These are phyloP conservation scores for Trichoderma sp. DNA, from an alignment of 2,329 filamentous ascomycete genomes.

Conservation along the genomic window DNA sequence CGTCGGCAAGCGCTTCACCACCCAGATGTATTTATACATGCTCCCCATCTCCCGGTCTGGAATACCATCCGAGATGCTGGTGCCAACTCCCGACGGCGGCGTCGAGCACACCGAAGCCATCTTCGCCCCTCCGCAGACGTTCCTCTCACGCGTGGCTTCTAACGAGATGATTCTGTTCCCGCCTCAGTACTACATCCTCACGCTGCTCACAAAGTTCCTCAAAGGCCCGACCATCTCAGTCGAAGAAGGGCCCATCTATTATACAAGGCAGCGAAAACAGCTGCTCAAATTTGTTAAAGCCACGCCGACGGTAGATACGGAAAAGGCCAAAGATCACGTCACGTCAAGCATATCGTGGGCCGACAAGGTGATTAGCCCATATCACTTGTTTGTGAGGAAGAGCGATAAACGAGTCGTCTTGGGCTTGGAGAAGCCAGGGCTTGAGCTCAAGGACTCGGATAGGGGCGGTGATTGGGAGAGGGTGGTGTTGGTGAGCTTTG, in stretches of 20 bases:
- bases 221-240: slow-evolving; percentile 39
- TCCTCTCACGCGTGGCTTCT: slow-evolving; percentile 65
- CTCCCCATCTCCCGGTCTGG: slow-evolving; percentile 60
- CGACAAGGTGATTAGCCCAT: slow-evolving; percentile 65
- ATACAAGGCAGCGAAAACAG: slow-evolving; percentile 52
- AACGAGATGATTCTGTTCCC: slow-evolving; percentile 84
- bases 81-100: slow-evolving; percentile 73
- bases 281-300: slow-evolving; percentile 59
- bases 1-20: slow-evolving; percentile 79
- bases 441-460: slow-evolving; percentile 53
- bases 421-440: slow-evolving; percentile 61
- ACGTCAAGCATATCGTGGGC: slow-evolving; percentile 58
- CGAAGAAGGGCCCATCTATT: slow-evolving; percentile 42
- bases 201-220: slow-evolving; percentile 60
- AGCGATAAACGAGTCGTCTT: slow-evolving; percentile 56
- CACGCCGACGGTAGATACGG: slow-evolving; percentile 48
- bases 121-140: slow-evolving; percentile 72
- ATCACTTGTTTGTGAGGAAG: slow-evolving; percentile 49
- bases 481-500: slow-evolving; percentile 62
- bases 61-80: slow-evolving; percentile 54
- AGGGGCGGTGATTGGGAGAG: slow-evolving; percentile 61
- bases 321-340: slow-evolving; percentile 44
- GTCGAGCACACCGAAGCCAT: slow-evolving; percentile 71
- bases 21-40: slow-evolving; percentile 96
- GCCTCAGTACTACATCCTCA: slow-evolving; percentile 79